These are phyloP conservation scores for Dentipellis fragilis DNA, from an alignment of 768 basidiomycete species.

Conservation along the genomic window DNA sequence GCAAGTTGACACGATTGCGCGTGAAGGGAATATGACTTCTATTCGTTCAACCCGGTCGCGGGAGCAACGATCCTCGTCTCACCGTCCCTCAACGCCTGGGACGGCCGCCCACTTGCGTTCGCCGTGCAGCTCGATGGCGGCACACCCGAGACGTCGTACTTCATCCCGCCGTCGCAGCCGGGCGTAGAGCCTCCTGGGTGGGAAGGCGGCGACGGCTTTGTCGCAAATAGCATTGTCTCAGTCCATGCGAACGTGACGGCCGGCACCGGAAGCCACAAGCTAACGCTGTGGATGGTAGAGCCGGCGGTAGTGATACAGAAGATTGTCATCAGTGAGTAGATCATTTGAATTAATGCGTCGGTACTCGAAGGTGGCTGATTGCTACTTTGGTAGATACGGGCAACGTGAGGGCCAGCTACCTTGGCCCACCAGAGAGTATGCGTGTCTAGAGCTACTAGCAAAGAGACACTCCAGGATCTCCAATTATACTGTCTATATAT, in stretches of 20 bases:
- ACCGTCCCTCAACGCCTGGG: conserved; percentile 44
- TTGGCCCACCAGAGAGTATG: conserved; percentile 54
- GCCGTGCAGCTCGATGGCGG: conserved; percentile 40
- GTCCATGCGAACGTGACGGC: conserved; percentile 30
- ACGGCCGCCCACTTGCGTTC: conserved; percentile 37
- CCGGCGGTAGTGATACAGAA: conserved; percentile 52
- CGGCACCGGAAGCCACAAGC: not conserved
- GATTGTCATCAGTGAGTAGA: conserved; percentile 41
- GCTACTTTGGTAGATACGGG: conserved; percentile 31
- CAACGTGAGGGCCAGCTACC: conserved; percentile 42
- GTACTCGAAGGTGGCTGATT: too few species aligned
- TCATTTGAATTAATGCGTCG: too few species aligned
- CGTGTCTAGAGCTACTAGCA: not conserved
- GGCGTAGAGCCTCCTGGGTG: conserved; percentile 21
- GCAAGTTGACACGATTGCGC: not conserved
- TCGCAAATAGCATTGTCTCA: conserved; percentile 39
- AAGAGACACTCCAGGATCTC: too few species aligned
- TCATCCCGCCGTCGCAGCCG: conserved; percentile 43
- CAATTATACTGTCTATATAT: too few species aligned
- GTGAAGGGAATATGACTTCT: not conserved
- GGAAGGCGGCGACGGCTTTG: conserved; percentile 24
- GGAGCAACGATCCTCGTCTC: conserved; percentile 33
- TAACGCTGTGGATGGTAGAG: conserved; percentile 41
- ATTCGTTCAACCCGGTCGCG: not conserved
- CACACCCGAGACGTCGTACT: conserved; percentile 30